Evolutionary conservation across 176 grass and related monocot genomes (phyloP).

Genomic region (Hyparrhenia diplandra): DNA sequence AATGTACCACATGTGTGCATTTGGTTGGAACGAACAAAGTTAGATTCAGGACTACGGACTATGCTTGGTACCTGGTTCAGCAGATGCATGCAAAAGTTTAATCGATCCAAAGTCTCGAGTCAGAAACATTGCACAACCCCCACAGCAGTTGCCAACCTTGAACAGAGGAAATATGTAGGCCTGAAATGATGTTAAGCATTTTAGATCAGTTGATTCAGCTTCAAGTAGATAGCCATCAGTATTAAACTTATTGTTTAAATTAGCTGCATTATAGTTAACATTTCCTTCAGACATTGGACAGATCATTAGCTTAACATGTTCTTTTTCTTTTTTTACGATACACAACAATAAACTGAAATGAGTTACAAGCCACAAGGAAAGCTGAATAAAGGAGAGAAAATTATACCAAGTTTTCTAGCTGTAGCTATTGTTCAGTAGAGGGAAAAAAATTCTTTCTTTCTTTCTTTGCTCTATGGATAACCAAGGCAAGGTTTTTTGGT

Average conservation of each 20-base stretch:
- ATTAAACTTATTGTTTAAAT: neutral
- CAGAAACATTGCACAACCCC: neutral
- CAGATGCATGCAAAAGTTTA: neutral
- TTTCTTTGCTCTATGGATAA: too few species aligned
- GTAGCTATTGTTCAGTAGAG: too few species aligned
- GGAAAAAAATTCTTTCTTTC: too few species aligned
- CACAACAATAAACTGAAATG: too few species aligned
- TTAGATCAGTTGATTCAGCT: neutral
- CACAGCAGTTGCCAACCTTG: neutral
- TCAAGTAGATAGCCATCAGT: neutral
- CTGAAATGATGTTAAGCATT: slow-evolving; percentile 6
- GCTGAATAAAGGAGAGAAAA: neutral
- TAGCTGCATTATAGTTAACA: neutral
- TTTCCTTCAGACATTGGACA: neutral
- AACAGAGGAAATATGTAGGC: neutral
- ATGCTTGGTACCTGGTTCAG: neutral
- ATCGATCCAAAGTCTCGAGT: slow-evolving; percentile 25
- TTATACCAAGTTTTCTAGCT: too few species aligned
- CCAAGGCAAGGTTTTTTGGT: too few species aligned
- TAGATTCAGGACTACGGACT: slow-evolving; percentile 2
- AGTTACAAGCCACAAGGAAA: too few species aligned
- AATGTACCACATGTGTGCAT: slow-evolving; percentile 9
- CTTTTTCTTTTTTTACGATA: too few species aligned
- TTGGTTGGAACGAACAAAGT: slow-evolving; percentile 24
- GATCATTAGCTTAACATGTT: too few species aligned